Evolutionary conservation across 2,329 filamentous ascomycete genomes (phyloP).

Genomic region (Beauveria scarabaeidicola): DNA sequence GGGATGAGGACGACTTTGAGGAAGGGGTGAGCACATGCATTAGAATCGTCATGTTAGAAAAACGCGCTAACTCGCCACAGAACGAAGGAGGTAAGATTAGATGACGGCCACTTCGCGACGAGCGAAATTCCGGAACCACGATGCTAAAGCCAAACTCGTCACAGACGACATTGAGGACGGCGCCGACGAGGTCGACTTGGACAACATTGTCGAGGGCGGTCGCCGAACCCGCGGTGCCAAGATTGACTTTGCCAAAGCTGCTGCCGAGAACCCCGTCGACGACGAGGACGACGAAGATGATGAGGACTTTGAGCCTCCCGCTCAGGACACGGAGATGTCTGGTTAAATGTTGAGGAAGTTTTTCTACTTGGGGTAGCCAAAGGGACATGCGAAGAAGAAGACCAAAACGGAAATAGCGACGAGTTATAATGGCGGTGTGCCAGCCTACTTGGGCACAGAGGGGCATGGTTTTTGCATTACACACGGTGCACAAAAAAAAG

Average conservation of each 20-base stretch:
- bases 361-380: neutral
- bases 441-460: neutral
- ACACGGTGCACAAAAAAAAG: slow-evolving; percentile 1
- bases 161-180: slow-evolving; percentile 61
- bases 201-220: slow-evolving; percentile 74
- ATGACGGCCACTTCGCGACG: slow-evolving; percentile 12
- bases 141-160: slow-evolving; percentile 8
- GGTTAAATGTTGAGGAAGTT: slow-evolving; percentile 19
- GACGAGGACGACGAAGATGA: slow-evolving; percentile 75
- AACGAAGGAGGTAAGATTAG: slow-evolving; percentile 20
- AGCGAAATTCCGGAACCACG: neutral
- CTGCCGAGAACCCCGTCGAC: slow-evolving; percentile 64
- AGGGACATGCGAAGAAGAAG: neutral
- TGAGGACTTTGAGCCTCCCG: slow-evolving; percentile 55
- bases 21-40: slow-evolving; percentile 19
- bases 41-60: neutral
- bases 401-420: neutral
- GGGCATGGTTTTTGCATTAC: neutral
- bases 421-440: neutral
- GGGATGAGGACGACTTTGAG: slow-evolving; percentile 20
- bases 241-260: slow-evolving; percentile 91
- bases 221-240: slow-evolving; percentile 83
- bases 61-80: slow-evolving; percentile 17
- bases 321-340: slow-evolving; percentile 61
- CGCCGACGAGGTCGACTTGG: slow-evolving; percentile 82